Evolutionary conservation across 371 early-diverging fungal species (phyloP), one percentile per base, ranked within the genome.

Genomic region (Lichtheimia ramosa): DNA sequence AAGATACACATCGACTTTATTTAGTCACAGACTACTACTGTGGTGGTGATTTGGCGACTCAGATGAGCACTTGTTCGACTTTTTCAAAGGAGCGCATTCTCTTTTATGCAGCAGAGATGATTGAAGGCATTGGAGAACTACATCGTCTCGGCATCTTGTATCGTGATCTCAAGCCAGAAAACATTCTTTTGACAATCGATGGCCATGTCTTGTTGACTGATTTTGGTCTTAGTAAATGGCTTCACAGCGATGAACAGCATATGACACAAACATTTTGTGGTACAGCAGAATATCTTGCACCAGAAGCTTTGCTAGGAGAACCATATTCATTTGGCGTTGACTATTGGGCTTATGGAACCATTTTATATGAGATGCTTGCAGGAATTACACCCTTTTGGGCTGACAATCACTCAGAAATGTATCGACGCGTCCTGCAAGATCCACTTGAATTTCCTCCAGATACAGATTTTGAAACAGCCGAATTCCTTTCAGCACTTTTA

Each of bases 1-100:
- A 98, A 79, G 90, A 93, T n/a, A 83, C 87, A 18, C 88, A 89
- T 50, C 86, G 95, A 15, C 68, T 99, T 14, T 98, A 92, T 79
- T 89, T 99, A 65, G 92, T 99, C 8, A 95, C 97, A 85, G 98
- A 99, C 75, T 99, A 96, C 72, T 90, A 97, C 43, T 83, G 88
- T 48, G 94, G 94, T 59, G 86, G 90, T 34, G 87, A 92, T 43
- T 88, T 95, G 46, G 94, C 89, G 60, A 86, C 84, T 2, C 77
- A 81, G 20, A 74, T 81, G 73, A 76, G 76, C 13, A 72, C 66
- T 14, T 69, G 74, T 12, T 66, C 69, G 18, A 79, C 81, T 8
- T 78, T 81, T 46, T 59, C 78, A 21, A 68, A 66, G 27, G 74
- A 75, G 52, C 64, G 71, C 12, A 84, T 84, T 0, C 59, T 80